A percentile compares a stretch with the other conserved stretches of the same genome.
phyloP scores from a whole-genome alignment of 257 asterid genomes.

The Fraxinus pennsylvanica region DNA sequence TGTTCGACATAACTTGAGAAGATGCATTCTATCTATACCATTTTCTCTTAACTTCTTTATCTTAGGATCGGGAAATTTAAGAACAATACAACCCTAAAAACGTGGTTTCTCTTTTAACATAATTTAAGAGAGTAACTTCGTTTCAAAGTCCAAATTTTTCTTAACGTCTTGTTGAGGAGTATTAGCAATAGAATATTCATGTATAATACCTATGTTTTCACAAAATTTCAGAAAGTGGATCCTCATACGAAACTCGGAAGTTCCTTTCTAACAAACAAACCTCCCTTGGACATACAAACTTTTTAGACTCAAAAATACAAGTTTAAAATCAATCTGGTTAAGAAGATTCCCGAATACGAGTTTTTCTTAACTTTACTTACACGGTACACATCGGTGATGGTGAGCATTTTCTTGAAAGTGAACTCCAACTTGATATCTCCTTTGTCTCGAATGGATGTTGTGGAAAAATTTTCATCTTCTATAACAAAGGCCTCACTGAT shows the following conservation, averaged over 20 bases:
- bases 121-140: background rate
- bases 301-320: background rate
- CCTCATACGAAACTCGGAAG: background rate
- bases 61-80: too few relatives aligned
- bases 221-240: too few relatives aligned
- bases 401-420: background rate
- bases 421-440: background rate
- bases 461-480: background rate
- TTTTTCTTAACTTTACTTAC: background rate
- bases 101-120: too few relatives aligned
- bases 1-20: background rate
- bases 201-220: too few relatives aligned
- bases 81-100: background rate
- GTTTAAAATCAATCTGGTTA: background rate
- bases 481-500: background rate
- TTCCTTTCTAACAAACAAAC: background rate
- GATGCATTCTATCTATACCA: background rate
- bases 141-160: background rate
- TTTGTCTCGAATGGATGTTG: too few relatives aligned
- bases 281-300: background rate
- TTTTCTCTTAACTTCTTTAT: background rate
- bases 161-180: background rate
- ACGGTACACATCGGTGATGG: background rate
- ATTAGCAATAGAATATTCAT: too few relatives aligned
- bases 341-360: background rate